Evolutionary conservation across 257 asterid species (phyloP).

Genomic region (Fraxinus cuspidata): DNA sequence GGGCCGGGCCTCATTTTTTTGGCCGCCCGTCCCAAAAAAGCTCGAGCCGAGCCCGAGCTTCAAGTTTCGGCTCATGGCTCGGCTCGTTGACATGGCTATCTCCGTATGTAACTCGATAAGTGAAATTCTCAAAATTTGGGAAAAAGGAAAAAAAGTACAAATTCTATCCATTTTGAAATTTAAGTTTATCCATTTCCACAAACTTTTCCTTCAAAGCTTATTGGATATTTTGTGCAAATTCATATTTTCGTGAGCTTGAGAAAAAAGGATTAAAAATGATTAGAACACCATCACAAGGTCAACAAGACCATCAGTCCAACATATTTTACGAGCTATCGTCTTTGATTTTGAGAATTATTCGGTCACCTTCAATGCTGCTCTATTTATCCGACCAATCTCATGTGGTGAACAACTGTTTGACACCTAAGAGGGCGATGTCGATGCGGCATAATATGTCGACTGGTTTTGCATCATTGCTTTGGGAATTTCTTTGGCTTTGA

Average conservation of each 20-base stretch:
- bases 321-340: slow-evolving; percentile 44
- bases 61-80: too few relatives aligned
- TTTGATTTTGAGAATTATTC: slow-evolving; percentile 36
- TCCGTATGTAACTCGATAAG: neutral
- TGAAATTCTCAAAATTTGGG: neutral
- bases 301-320: slow-evolving; percentile 39
- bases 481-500: slow-evolving; percentile 70
- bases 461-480: slow-evolving; percentile 72
- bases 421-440: slow-evolving; percentile 26
- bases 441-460: slow-evolving; percentile 67
- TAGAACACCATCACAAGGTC: slow-evolving; percentile 29
- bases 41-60: too few relatives aligned
- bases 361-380: slow-evolving; percentile 32
- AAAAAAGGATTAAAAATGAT: slow-evolving; percentile 11
- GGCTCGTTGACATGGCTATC: too few relatives aligned
- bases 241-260: neutral
- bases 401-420: slow-evolving; percentile 4
- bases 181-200: slow-evolving; percentile 58
- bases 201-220: slow-evolving; percentile 20
- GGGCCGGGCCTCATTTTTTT: too few relatives aligned
- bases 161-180: slow-evolving; percentile 1
- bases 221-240: neutral
- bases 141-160: slow-evolving; percentile 10
- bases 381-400: slow-evolving; percentile 33
- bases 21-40: too few relatives aligned